Base-by-base conservation (phyloP, 768 basidiomycete genomes). In the Cyclocybe cylindracea region DNA sequence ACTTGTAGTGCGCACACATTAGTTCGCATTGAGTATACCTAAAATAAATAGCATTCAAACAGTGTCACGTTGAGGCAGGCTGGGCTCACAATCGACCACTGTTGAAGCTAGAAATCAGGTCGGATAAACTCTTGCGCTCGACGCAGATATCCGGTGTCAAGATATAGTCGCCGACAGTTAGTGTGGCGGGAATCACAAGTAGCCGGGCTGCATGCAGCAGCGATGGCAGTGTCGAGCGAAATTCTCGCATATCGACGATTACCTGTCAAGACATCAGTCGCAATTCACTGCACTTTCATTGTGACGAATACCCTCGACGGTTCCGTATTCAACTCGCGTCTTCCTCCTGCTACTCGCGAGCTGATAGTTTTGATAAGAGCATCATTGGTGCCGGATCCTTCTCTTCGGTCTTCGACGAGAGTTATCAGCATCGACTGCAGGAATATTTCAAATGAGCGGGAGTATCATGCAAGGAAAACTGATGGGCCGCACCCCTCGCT, bases 11-110 rank as follows among this genome's bases (percentile, higher is more conserved):
- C 11, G 87, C 87, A 0, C 91, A 94, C 96, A 99, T 98, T 16
- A 92, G 66, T 69, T 98, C 96, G 72, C 96, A 98, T 64, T 99
- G 97, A 0, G 94, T 91, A 66, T 96, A 97, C 53, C 96, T 98
- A 58, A 2, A 16, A 40, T 11, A 8, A 41, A 13, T 8, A 8
- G 14, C 36, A 42, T 50, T 36, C 41, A 8, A 58, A 46, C 7
- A 19, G 41, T 10, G 32, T 31, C 10, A 2, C 38, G 45, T 10
- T 38, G 34, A 39, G 41, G 14, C 16, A 3, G 11, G 36, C 14
- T 16, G 13, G 10, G 79, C 93, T 74, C 59, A 97, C 97, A 99
- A 68, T 49, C 97, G 78, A 11, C 96, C 96, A 61, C 86, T 96
- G 51, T 88, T 94, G 67, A 98, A 96, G 75, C 92, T 95, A 11